phyloP scores from a whole-genome alignment of 345 rosid genomes.

The Brassica rapa region DNA sequence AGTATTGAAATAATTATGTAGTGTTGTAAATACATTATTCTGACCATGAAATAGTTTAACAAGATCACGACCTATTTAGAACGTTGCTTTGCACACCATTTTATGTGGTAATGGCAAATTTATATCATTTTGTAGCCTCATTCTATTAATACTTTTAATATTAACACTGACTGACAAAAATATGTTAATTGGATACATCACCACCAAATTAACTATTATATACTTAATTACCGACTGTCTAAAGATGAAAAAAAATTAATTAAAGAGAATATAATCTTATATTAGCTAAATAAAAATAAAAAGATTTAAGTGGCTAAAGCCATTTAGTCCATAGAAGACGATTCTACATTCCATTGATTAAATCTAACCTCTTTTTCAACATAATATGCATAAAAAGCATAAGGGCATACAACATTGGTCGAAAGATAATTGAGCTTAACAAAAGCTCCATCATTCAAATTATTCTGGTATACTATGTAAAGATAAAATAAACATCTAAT shows the following conservation, averaged over 20 bases:
- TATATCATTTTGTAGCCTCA: too few relatives aligned
- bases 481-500: not conserved
- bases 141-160: too few relatives aligned
- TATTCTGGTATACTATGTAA: not conserved
- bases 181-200: not conserved
- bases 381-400: not conserved
- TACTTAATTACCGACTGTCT: not conserved
- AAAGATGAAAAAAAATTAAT: too few relatives aligned
- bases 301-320: not conserved
- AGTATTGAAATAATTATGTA: too few relatives aligned
- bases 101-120: not conserved
- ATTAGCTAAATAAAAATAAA: not conserved
- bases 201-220: not conserved
- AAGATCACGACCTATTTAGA: not conserved
- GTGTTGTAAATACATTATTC: too few relatives aligned
- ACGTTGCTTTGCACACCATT: not conserved
- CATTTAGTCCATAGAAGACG: not conserved
- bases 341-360: not conserved
- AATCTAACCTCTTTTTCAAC: not conserved
- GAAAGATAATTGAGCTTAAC: not conserved
- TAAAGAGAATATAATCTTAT: slow-evolving; percentile 12
- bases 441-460: slow-evolving; percentile 1
- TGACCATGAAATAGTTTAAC: too few relatives aligned
- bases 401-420: not conserved
- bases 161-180: too few relatives aligned